Conservation (phyloP, 805 yeast genomes). For the Hanseniaspora hatyaiensis region DNA sequence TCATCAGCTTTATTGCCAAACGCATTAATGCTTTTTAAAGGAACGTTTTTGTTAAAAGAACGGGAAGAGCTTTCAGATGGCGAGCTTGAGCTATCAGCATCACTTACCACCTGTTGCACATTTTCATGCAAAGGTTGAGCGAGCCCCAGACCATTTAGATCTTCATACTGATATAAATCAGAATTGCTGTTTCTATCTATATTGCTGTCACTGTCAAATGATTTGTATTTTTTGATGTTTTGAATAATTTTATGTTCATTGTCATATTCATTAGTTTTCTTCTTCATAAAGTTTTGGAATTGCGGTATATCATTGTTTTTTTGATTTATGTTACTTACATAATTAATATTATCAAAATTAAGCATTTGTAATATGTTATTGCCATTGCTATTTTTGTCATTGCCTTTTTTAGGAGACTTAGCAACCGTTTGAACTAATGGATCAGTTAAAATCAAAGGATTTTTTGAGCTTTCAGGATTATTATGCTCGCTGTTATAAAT, state of each 20-base stretch:
- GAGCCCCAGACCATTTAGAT: neutral
- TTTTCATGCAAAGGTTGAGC: constrained; percentile 11
- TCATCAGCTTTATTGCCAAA: neutral
- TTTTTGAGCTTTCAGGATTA: neutral
- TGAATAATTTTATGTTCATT: neutral
- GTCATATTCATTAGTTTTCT: neutral
- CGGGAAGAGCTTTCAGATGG: neutral
- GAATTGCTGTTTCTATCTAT: neutral
- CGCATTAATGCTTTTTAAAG: constrained; percentile 7
- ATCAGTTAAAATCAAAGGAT: neutral
- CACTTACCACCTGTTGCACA: constrained; percentile 10
- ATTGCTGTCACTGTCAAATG: neutral
- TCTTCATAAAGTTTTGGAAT: neutral
- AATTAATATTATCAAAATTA: neutral
- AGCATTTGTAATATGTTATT: neutral
- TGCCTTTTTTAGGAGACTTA: constrained; percentile 9
- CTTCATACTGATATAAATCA: neutral
- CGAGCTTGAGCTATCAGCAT: neutral
- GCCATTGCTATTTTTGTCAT: neutral
- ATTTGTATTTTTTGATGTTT: neutral
- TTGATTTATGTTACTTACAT: too few relatives aligned
- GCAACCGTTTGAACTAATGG: constrained; percentile 14
- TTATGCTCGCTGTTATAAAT: constrained; percentile 1
- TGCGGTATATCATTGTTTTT: constrained; percentile 2
- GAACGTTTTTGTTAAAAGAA: neutral